A percentile compares a stretch with the other conserved stretches of the same genome.
These are phyloP conservation scores for Brettanomyces custersianus DNA, from an alignment of 805 yeast genomes.

Conservation along the genomic window DNA sequence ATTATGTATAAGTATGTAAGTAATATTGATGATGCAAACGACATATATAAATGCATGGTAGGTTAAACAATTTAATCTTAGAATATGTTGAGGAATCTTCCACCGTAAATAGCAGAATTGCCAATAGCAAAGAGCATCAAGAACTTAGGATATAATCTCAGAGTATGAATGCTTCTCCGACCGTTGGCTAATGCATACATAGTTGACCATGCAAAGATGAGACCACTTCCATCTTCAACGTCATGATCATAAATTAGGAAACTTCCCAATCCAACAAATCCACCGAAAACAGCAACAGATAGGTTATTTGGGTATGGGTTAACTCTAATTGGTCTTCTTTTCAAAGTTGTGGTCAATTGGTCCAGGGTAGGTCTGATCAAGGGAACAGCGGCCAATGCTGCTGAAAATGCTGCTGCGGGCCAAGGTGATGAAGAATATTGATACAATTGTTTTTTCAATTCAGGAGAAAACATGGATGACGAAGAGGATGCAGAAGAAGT, in stretches of 20 bases:
- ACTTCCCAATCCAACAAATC: conserved; percentile 56
- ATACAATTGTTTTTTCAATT: not conserved
- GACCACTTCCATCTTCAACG: conserved; percentile 70
- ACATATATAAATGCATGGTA: too few species aligned
- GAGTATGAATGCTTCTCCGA: conserved; percentile 42
- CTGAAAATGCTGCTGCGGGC: conserved; percentile 35
- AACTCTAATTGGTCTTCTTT: conserved; percentile 6
- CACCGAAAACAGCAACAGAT: conserved; percentile 41
- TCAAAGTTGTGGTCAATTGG: conserved; percentile 7
- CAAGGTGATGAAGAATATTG: conserved; percentile 30
- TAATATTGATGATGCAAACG: not conserved
- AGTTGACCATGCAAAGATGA: conserved; percentile 72
- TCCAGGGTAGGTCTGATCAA: conserved; percentile 13
- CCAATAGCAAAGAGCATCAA: conserved; percentile 50
- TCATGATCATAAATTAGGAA: conserved; percentile 75
- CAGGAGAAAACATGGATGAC: not conserved
- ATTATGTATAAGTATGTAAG: not conserved
- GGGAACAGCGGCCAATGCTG: conserved; percentile 24
- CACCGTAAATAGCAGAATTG: conserved; percentile 62
- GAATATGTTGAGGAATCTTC: conserved; percentile 42
- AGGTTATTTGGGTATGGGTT: conserved; percentile 20
- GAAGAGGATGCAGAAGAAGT: too few species aligned
- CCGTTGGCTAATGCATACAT: conserved; percentile 69
- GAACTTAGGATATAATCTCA: conserved; percentile 53
- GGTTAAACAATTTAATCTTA: too few species aligned